phyloP scores from a whole-genome alignment of 164 flowering plant species.

The Euptelea pleiosperma region DNA sequence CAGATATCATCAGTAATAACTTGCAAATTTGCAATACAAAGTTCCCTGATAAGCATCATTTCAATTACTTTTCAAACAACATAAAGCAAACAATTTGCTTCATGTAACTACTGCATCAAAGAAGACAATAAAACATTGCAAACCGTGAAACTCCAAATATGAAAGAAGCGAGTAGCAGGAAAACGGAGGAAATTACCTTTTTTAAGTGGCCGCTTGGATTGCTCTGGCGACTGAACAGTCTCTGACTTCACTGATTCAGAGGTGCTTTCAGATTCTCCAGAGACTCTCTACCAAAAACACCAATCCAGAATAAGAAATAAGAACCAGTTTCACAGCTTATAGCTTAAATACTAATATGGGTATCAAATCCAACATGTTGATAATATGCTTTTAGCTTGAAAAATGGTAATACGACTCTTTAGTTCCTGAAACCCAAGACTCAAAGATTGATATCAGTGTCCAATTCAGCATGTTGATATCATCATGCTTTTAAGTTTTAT shows the following conservation, averaged over 20 bases:
- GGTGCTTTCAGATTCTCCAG: slow-evolving; percentile 57
- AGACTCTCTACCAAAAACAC: slow-evolving; percentile 43
- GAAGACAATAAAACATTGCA: slow-evolving; percentile 4
- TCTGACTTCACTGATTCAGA: slow-evolving; percentile 47
- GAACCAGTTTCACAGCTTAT: not conserved
- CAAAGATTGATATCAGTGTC: too few species aligned
- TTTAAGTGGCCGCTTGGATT: slow-evolving; percentile 46
- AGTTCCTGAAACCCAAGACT: too few species aligned
- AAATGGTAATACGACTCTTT: too few species aligned
- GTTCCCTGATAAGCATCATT: too few species aligned
- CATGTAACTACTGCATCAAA: slow-evolving; percentile 2
- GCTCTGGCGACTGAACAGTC: slow-evolving; percentile 41
- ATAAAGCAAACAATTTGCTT: not conserved
- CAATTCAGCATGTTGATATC: too few species aligned
- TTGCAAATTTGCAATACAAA: too few species aligned
- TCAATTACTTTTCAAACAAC: slow-evolving; percentile 7
- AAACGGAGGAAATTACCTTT: slow-evolving; percentile 46
- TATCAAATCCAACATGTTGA: not conserved
- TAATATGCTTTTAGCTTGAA: slow-evolving; percentile 2
- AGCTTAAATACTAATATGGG: too few species aligned
- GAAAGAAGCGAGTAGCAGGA: slow-evolving; percentile 1
- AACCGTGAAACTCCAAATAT: not conserved
- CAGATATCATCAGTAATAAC: too few species aligned
- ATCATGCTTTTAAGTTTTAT: too few species aligned
- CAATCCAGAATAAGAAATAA: not conserved